Percentiles rank a stretch among this genome's conserved stretches.
Evolutionary conservation across 441 rosid genomes (phyloP).

Genomic region (Bruguiera hainesii): DNA sequence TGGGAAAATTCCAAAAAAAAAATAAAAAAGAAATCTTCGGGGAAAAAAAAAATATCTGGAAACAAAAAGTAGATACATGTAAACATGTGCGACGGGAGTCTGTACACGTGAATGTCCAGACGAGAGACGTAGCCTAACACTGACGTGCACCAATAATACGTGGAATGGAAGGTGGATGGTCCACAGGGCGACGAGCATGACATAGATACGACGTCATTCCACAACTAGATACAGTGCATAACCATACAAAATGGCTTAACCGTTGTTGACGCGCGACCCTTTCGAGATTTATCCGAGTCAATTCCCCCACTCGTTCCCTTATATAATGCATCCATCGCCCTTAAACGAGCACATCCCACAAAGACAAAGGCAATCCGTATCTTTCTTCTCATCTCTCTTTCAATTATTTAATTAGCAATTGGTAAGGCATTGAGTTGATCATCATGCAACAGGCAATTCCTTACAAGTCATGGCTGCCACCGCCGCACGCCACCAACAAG

Average conservation of each 20-base stretch:
- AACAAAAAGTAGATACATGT: no score
- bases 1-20: no score
- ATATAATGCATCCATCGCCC: not conserved
- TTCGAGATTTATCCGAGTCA: slow-evolving; percentile 10
- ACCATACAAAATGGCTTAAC: slow-evolving; percentile 22
- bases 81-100: not conserved
- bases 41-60: no score
- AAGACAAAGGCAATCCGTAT: not conserved
- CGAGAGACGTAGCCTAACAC: not conserved
- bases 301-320: not conserved
- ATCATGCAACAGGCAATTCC: slow-evolving; percentile 80
- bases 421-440: slow-evolving; percentile 9
- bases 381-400: not conserved
- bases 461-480: slow-evolving; percentile 47
- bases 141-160: not conserved
- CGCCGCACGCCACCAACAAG: slow-evolving; percentile 20
- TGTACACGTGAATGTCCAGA: not conserved
- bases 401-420: no score
- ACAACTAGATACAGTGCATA: slow-evolving; percentile 18
- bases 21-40: no score
- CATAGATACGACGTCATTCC: slow-evolving; percentile 28
- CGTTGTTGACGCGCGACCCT: slow-evolving; percentile 39
- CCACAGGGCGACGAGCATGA: not conserved
- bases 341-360: slow-evolving; percentile 2
- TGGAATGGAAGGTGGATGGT: not conserved